Conservation (phyloP, 1,284 basidiomycete species). For the Boletellus sp. region DNA sequence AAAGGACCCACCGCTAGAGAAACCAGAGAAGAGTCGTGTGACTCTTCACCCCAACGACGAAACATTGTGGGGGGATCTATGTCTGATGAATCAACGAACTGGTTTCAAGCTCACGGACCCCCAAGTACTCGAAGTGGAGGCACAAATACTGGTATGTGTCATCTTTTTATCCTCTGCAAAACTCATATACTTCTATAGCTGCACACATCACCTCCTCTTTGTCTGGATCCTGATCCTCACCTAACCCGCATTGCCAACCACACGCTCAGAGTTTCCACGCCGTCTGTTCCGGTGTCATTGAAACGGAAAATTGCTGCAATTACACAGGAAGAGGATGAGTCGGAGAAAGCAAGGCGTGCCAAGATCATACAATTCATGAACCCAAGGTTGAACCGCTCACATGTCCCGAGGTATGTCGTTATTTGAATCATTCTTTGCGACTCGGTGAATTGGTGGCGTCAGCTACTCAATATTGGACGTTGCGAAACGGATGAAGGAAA, state of each 20-base stretch:
- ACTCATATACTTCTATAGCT: conserved; percentile 41
- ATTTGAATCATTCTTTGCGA: conserved; percentile 1
- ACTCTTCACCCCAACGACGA: conserved; percentile 73
- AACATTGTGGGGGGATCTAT: conserved; percentile 73
- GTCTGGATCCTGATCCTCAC: conserved; percentile 72
- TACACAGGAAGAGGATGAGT: conserved; percentile 65
- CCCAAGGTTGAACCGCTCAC: conserved; percentile 48
- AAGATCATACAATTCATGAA: conserved; percentile 78
- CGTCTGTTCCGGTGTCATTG: conserved; percentile 62
- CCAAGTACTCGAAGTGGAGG: conserved; percentile 68
- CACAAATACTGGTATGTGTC: conserved; percentile 59
- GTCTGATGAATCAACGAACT: conserved; percentile 56
- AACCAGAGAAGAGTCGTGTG: conserved; percentile 61
- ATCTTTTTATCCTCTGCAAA: neutral
- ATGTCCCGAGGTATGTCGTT: conserved; percentile 44
- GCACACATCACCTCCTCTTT: conserved; percentile 67
- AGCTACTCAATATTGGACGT: conserved; percentile 57
- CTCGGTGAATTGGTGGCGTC: conserved; percentile 7
- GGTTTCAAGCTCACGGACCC: conserved; percentile 61
- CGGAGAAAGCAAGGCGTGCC: conserved; percentile 60
- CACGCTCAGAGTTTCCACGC: conserved; percentile 63
- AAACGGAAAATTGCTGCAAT: conserved; percentile 71
- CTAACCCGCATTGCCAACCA: conserved; percentile 70
- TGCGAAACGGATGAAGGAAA: conserved; percentile 35
- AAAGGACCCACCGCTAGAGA: conserved; percentile 51